A percentile compares a stretch with the other conserved stretches of the same genome.
Conservation (phyloP, 73 alveolate genomes). For the Paramecium sexaurelia region DNA sequence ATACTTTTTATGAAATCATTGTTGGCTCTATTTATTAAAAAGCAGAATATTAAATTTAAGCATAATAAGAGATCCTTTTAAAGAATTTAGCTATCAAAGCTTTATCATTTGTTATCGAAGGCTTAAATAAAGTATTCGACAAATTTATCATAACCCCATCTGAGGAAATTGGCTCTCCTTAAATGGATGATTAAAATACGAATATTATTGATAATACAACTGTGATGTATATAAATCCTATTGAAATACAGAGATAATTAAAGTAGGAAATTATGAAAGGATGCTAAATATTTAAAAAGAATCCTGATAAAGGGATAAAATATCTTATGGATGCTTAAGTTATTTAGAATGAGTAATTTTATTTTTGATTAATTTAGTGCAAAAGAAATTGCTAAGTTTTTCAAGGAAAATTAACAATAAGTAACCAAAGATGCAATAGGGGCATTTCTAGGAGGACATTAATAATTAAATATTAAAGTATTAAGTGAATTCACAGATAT, state of each 20-base stretch:
- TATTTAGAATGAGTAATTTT: not conserved
- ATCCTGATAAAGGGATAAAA: constrained; percentile 58
- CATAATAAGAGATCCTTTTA: not conserved
- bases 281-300: constrained; percentile 29
- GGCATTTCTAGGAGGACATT: constrained; percentile 61
- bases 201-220: constrained; percentile 35
- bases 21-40: not conserved
- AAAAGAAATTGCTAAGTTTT: constrained; percentile 61
- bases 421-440: constrained; percentile 58
- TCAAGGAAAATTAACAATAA: constrained; percentile 40
- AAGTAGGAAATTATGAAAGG: constrained; percentile 60
- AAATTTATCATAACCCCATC: not conserved
- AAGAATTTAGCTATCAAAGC: constrained; percentile 35
- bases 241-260: constrained; percentile 43
- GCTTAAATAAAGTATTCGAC: not conserved
- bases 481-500: constrained; percentile 63
- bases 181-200: not conserved
- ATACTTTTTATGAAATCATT: constrained; percentile 17
- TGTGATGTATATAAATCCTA: constrained; percentile 19
- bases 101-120: not conserved
- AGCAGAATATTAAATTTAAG: not conserved
- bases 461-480: constrained; percentile 36
- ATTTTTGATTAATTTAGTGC: constrained; percentile 23
- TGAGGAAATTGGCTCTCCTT: not conserved
- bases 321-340: constrained; percentile 31